Base-by-base conservation (phyloP, 116 monocot species). In the Zostera marina region DNA sequence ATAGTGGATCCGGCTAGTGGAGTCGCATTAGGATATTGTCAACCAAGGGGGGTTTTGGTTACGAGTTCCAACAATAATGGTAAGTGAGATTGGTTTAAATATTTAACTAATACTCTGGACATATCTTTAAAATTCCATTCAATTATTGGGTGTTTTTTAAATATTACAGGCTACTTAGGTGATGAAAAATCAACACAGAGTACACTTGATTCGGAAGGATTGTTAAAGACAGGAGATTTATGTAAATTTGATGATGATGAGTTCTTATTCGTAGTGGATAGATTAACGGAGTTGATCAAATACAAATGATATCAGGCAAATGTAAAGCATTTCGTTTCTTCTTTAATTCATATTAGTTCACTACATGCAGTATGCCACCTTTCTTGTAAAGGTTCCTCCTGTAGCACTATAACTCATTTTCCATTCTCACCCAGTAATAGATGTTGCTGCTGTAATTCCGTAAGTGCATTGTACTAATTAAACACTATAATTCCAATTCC, bases 381-480 rank as follows among this genome's bases (percentile, higher is more conserved):
- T 61, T 11, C 25, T 12, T 32, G 32, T 32, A 32, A 32, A 93
- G 93, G 93, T 93, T 3, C 75, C 88, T 45, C 93, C 93, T 21
- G 84, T 73, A 51, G 88, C 88, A 70, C 48, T 93, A 54, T 88
- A 93, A 84, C 81, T 67, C 14, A 73, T 93, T 53, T 88, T 93
- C 44, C 71, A 75, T 42, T 84, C 93, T 15, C 72, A 79, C 63
- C 76, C 76, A 8, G 75, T 73, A 58, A 88, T 93, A 51, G 60
- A 68, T 49, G 93, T 84, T 69, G 84, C 77, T 44, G 93, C 93
- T 13, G 84, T 93, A 8, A 73, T 93, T 56, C 93, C 93, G 88
- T 93, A 72, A 58, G 81, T 74, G 11, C 40, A 60, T 16, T n/a
- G n/a, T n/a, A n/a, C n/a, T n/a, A n/a, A n/a, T n/a, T n/a, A n/a